Evolutionary conservation across 257 asterid genomes (phyloP).

Genomic region (Oldenlandia corymbosa): DNA sequence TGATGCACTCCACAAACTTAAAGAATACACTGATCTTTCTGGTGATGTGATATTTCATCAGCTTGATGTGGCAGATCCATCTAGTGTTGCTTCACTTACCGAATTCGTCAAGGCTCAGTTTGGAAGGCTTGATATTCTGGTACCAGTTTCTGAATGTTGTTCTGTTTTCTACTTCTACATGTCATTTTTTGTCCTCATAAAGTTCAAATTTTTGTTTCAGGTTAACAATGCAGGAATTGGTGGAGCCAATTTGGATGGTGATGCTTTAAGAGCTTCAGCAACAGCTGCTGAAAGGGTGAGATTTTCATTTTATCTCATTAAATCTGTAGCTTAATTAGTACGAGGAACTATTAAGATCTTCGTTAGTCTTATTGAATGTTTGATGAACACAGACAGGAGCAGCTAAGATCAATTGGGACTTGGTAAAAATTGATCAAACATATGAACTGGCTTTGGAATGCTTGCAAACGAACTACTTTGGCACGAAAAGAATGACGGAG

Average conservation of each 20-base stretch:
- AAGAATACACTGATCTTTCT: slow-evolving; percentile 12
- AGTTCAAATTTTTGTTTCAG: slow-evolving; percentile 19
- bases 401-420: slow-evolving; percentile 11
- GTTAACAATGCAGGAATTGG: slow-evolving; percentile 40
- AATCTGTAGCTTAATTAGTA: too few species aligned
- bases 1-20: slow-evolving; percentile 37
- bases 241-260: slow-evolving; percentile 21
- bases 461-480: slow-evolving; percentile 46
- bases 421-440: slow-evolving; percentile 12
- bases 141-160: slow-evolving; percentile 5
- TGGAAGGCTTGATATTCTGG: slow-evolving; percentile 52
- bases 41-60: slow-evolving; percentile 36
- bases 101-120: slow-evolving; percentile 30
- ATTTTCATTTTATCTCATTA: neutral
- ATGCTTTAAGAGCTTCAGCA: slow-evolving; percentile 5
- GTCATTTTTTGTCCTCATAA: too few species aligned
- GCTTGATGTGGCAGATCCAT: slow-evolving; percentile 40
- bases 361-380: neutral
- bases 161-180: too few species aligned
- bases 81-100: slow-evolving; percentile 30
- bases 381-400: slow-evolving; percentile 8
- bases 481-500: slow-evolving; percentile 36
- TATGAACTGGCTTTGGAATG: slow-evolving; percentile 43
- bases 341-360: too few species aligned
- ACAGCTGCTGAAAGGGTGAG: neutral